phyloP scores from a whole-genome alignment of 106 monocot genomes.

The Chionographis japonica region DNA sequence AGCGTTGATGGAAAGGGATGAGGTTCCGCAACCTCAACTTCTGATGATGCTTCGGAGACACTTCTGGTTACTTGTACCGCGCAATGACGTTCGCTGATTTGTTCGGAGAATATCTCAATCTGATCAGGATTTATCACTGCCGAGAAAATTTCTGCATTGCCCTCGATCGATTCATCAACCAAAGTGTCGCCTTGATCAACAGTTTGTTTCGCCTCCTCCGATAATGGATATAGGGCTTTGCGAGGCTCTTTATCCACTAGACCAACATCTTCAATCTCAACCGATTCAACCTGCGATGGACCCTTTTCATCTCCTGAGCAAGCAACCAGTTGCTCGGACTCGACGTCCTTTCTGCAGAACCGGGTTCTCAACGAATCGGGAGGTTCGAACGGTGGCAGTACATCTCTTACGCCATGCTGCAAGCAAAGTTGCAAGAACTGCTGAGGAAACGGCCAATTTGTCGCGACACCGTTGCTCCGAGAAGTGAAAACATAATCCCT shows the following conservation, averaged over 20 bases:
- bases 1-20: constrained; percentile 6
- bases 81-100: neutral
- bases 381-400: constrained; percentile 83
- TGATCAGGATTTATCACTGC: constrained; percentile 3
- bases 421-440: constrained; percentile 63
- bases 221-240: neutral
- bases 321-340: constrained; percentile 3
- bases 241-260: neutral
- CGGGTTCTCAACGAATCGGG: constrained; percentile 48
- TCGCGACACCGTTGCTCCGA: constrained; percentile 52
- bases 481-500: constrained; percentile 77
- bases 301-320: constrained; percentile 4
- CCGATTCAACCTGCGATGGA: neutral
- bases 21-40: constrained; percentile 7
- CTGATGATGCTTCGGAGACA: constrained; percentile 13
- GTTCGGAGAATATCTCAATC: neutral
- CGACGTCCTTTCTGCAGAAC: neutral
- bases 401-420: constrained; percentile 55
- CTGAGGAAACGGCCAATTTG: constrained; percentile 72
- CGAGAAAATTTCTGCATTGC: constrained; percentile 5
- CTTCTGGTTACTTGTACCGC: constrained; percentile 6
- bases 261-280: neutral
- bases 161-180: neutral
- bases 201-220: neutral
- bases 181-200: neutral